Evolutionary conservation across 2,329 filamentous ascomycete genomes (phyloP), one percentile per base, ranked within the genome.

Genomic region (Pseudogymnoascus sp.): DNA sequence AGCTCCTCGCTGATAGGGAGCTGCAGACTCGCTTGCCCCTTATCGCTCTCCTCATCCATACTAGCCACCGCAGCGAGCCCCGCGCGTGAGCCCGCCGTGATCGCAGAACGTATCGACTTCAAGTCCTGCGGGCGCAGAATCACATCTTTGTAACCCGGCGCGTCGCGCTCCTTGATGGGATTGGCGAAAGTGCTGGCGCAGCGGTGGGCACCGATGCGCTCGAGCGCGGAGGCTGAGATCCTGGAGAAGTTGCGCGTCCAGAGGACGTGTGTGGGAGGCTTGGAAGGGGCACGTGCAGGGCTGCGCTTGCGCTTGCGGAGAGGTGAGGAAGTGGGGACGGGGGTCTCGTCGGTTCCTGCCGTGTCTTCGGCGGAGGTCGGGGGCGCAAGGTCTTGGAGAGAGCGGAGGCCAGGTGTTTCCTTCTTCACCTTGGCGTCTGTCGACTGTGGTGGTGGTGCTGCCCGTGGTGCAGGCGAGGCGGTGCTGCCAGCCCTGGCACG

Each of bases 111-210:
- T 67, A 93, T 91, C 2, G 84, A 86, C 65, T 90, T 91, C 57
- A 93, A 81, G 70, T 92, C 88, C 69, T 90, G 87, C 0, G 89
- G 87, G 57, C 87, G 84, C 60, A 89, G 79, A 39, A 93, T 87
- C 59, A 91, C 82, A 64, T 85, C 83, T 64, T 82, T 84, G 69
- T 93, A 93, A 4, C 88, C 88, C 0, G 89, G 89, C 0, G 89
- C 89, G 67, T 90, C 86, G 37, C 82, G 82, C 65, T 91, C 87
- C 9, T 88, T 87, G 57, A 93, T 81, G 1, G 87, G 86, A 60
- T 86, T 86, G 28, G 87, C 86, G 70, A 93, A 93, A 74, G 90
- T 90, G 66, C 89, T 90, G 50, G 88, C 89, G 66, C 89, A 84
- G 34, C 88, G 87, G 71, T 92, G 89, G 60, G 85, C 88, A 22